phyloP scores from a whole-genome alignment of 164 flowering plant species.

The Vitis rotundifolia region DNA sequence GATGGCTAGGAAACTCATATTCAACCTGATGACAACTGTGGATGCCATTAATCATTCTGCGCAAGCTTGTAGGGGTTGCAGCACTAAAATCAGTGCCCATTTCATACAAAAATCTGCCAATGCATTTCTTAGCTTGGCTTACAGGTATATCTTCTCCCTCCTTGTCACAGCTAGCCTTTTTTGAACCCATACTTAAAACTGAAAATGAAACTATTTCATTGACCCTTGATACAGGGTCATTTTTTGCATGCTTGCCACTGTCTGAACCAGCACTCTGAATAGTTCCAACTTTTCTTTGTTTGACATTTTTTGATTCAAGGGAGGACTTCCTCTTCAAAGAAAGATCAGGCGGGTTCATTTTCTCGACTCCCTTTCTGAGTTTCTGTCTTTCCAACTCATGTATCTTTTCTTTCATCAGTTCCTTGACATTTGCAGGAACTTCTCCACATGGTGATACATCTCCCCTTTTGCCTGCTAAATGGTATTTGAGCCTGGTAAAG shows the following conservation, averaged over 20 bases:
- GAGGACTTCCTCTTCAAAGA: constrained; percentile 16
- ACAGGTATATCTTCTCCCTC: constrained; percentile 12
- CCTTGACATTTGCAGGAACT: constrained; percentile 42
- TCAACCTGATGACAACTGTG: constrained; percentile 13
- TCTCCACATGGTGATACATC: constrained; percentile 45
- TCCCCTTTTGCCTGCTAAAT: constrained; percentile 51
- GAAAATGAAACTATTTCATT: background rate
- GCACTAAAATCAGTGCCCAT: constrained; percentile 44
- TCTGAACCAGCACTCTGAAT: constrained; percentile 3
- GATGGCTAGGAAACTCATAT: constrained; percentile 32
- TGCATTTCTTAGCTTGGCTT: constrained; percentile 25
- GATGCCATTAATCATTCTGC: constrained; percentile 36
- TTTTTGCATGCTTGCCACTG: constrained; percentile 11
- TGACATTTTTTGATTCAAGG: constrained; percentile 9
- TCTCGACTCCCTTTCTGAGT: constrained; percentile 22
- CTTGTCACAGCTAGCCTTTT: constrained; percentile 2
- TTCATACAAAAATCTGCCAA: constrained; percentile 59
- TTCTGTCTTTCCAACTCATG: constrained; percentile 17
- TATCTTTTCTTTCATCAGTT: constrained; percentile 27
- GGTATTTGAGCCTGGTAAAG: constrained; percentile 47
- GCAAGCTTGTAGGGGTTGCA: constrained; percentile 41
- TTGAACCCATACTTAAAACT: constrained; percentile 4
- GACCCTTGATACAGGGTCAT: constrained; percentile 4
- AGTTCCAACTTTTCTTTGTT: constrained; percentile 14
- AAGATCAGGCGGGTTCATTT: constrained; percentile 15